These are phyloP conservation scores for Chenopodium formosanum DNA, from an alignment of 148 eudicot genomes.

Conservation along the genomic window DNA sequence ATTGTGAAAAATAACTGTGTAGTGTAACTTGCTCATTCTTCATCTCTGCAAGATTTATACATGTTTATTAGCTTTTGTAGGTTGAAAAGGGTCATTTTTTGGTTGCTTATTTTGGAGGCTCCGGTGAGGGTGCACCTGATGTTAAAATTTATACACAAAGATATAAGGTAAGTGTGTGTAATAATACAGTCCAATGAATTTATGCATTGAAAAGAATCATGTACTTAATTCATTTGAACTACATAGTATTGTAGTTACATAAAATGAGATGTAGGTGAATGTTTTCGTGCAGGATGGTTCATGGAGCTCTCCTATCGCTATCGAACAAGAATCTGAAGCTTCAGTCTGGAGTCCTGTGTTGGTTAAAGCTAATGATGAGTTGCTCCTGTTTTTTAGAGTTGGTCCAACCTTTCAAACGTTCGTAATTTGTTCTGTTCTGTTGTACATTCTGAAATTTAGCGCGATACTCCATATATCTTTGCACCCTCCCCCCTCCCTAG, in stretches of 20 bases:
- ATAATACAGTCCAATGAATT: too few species aligned
- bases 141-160: constrained; percentile 88
- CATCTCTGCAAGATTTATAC: background rate
- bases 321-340: constrained; percentile 60
- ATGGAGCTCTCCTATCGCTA: constrained; percentile 71
- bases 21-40: too few species aligned
- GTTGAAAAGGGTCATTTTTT: constrained; percentile 67
- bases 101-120: constrained; percentile 91
- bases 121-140: constrained; percentile 80
- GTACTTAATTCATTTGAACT: too few species aligned
- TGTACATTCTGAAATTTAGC: background rate
- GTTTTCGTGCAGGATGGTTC: constrained; percentile 54
- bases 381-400: constrained; percentile 81
- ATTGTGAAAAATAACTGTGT: background rate
- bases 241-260: too few species aligned
- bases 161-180: constrained; percentile 44
- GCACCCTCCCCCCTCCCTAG: too few species aligned
- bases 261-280: too few species aligned
- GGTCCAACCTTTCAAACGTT: constrained; percentile 87
- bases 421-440: constrained; percentile 11
- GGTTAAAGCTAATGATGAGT: constrained; percentile 58
- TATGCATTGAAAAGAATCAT: too few species aligned
- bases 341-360: constrained; percentile 96
- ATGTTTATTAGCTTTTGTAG: constrained; percentile 30
- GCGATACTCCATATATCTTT: too few species aligned